Percentiles rank a stretch among this genome's conserved stretches.
Conservation (phyloP, 208 protist species). For the Herpetomonas tarakana region DNA sequence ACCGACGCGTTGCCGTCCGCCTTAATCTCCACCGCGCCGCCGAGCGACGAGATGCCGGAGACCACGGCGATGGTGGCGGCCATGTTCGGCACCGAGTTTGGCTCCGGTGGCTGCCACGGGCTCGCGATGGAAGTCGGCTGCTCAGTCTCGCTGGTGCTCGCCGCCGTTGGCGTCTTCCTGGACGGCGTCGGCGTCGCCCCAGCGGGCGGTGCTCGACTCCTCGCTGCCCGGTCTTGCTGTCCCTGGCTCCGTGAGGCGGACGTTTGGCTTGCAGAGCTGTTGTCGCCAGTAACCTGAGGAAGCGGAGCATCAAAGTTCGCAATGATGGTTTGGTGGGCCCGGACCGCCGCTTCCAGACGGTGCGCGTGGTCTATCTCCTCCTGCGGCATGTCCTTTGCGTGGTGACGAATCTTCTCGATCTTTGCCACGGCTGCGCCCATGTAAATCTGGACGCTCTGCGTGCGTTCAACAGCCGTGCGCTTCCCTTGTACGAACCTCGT, state of each 20-base stretch:
- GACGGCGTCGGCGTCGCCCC: too few species aligned
- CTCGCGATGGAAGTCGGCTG: too few species aligned
- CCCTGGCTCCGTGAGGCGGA: too few species aligned
- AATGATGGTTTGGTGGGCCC: slow-evolving; percentile 32
- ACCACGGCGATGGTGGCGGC: neutral
- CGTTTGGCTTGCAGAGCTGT: too few species aligned
- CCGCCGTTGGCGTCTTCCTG: too few species aligned
- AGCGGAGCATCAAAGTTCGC: slow-evolving; percentile 24
- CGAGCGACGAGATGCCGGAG: neutral
- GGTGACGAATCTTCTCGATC: neutral
- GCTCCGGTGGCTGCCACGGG: neutral
- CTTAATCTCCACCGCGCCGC: neutral
- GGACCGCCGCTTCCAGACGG: slow-evolving; percentile 27
- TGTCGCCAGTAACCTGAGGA: too few species aligned
- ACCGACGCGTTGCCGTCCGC: slow-evolving; percentile 3
- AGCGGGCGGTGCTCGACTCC: too few species aligned
- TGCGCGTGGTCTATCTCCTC: slow-evolving; percentile 11
- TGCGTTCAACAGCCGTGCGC: neutral
- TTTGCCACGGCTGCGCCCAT: neutral
- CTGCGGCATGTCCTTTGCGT: neutral
- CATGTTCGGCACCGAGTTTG: neutral
- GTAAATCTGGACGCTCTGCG: slow-evolving; percentile 6
- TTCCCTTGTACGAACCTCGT: slow-evolving; percentile 19
- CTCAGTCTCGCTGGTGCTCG: too few species aligned
- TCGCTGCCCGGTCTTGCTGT: too few species aligned